Evolutionary conservation across 345 rosid genomes (phyloP).

Genomic region (Orychophragmus violaceus): DNA sequence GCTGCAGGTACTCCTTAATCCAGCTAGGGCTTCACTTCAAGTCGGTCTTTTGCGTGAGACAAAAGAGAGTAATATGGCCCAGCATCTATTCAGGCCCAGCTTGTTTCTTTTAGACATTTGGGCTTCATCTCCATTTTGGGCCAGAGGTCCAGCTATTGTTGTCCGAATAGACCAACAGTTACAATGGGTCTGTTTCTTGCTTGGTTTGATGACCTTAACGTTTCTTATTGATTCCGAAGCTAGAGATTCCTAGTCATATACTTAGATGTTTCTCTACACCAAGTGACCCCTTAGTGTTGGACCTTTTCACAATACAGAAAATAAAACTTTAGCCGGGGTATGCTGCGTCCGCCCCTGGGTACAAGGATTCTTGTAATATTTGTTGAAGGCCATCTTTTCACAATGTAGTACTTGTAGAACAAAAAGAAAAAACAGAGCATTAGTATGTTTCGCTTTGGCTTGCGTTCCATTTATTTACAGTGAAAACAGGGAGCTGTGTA

Average conservation of each 20-base stretch:
- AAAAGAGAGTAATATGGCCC: too few species aligned
- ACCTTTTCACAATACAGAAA: too few species aligned
- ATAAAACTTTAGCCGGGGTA: too few species aligned
- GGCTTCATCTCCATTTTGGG: too few species aligned
- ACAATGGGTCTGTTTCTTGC: neutral
- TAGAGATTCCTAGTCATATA: neutral
- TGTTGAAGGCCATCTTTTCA: neutral
- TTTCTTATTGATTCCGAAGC: neutral
- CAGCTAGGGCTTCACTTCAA: too few species aligned
- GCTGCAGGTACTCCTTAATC: too few species aligned
- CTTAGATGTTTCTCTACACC: neutral
- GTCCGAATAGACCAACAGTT: too few species aligned
- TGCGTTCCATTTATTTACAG: slow-evolving; percentile 5
- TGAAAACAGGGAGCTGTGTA: neutral
- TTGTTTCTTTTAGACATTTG: too few species aligned
- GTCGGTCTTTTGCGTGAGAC: too few species aligned
- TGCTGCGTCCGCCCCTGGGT: too few species aligned
- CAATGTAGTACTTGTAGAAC: neutral
- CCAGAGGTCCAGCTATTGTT: too few species aligned
- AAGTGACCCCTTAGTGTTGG: neutral
- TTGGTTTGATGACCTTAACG: neutral
- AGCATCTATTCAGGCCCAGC: too few species aligned
- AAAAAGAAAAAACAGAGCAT: neutral
- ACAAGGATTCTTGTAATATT: neutral
- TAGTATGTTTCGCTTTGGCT: neutral